phyloP scores from a whole-genome alignment of 306 rosid genomes.

The Hippophae gyantsensis region DNA sequence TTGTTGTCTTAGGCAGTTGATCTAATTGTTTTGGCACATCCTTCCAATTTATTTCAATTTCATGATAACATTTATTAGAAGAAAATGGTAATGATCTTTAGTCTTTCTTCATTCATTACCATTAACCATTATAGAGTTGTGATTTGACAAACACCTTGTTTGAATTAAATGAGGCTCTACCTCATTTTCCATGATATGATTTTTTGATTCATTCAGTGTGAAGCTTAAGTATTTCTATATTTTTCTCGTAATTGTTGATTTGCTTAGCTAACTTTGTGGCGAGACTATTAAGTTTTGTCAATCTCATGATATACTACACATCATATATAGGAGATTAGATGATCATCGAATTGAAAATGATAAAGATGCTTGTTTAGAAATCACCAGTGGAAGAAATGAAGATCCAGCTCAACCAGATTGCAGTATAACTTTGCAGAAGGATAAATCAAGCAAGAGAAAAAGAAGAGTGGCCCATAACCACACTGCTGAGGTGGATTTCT shows the following conservation, averaged over 20 bases:
- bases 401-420: slow-evolving; percentile 5
- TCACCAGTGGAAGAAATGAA: slow-evolving; percentile 1
- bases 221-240: background rate
- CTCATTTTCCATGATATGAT: background rate
- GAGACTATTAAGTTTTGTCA: background rate
- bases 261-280: background rate
- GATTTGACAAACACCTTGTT: too few relatives aligned
- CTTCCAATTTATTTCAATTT: background rate
- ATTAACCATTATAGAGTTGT: background rate
- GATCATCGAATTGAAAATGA: slow-evolving; percentile 9
- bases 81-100: background rate
- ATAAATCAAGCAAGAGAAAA: slow-evolving; percentile 24
- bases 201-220: background rate
- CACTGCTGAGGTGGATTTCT: slow-evolving; percentile 25
- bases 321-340: slow-evolving; percentile 18
- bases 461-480: slow-evolving; percentile 13
- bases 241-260: background rate
- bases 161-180: too few relatives aligned
- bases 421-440: background rate
- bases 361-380: slow-evolving; percentile 5
- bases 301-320: background rate
- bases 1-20: background rate
- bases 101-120: background rate
- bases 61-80: background rate
- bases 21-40: background rate